Evolutionary conservation across 2,329 filamentous ascomycete genomes (phyloP), one percentile per base, ranked within the genome.

Genomic region (Diaporthe citriasiana): DNA sequence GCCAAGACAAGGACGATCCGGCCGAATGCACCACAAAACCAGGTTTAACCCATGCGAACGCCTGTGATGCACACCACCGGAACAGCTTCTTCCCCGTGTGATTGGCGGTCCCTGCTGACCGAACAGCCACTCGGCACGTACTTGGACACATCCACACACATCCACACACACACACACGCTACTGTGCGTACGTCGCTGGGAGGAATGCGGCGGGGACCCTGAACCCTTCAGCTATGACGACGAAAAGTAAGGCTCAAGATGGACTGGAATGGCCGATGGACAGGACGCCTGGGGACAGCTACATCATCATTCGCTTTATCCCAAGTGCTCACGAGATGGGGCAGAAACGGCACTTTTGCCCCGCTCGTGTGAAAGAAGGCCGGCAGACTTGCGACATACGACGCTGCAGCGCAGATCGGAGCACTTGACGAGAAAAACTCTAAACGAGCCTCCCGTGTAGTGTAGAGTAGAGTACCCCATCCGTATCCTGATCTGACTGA

Each of bases 21-120:
- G 63, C 63, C 63, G 47, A 17, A 53, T 68, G 63, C 45, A 33
- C 63, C 42, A 70, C 50, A 59, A 69, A 59, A 70, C 40, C 60
- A 73, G 53, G 53, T 73, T 73, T 50, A 50, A 63, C 40, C 70
- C 70, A 71, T 71, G 69, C 69, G 51, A 71, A 71, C 51, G 17
- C n/a, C 55, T 60, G 22, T 38, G 30, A 59, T 71, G 50, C 45
- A 47, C 53, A 71, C 69, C 42, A 42, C 57, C 56, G 42, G 45
- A 56, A 50, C 40, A 27, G 55, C 40, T 35, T 51, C 42, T 27
- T 22, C 4, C 45, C 25, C 50, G 70, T n/a, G 35, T 71, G 70
- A 60, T 53, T 59, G 55, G 45, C 69, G 22, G 69, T 10, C 27
- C n/a, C 56, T 50, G 69, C 63, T 68, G 40, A 60, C 45, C 33